Evolutionary conservation across 352 stramenopile genomes (phyloP).

Genomic region (Phytophthora kernoviae): DNA sequence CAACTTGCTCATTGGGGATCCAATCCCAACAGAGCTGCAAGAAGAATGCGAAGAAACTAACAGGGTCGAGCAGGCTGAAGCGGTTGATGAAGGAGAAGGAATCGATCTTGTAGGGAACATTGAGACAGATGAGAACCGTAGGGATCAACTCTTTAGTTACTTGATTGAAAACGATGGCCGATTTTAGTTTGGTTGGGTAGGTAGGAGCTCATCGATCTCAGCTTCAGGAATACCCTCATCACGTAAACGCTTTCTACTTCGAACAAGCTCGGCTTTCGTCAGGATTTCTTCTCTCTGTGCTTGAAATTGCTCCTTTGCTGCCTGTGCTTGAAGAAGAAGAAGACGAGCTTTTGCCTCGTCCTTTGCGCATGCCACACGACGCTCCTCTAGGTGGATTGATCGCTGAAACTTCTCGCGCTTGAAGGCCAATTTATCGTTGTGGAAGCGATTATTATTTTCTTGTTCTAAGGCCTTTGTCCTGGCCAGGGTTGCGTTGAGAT

Average conservation of each 20-base stretch:
- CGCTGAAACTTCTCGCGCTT: slow-evolving; percentile 8
- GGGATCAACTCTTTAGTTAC: no score
- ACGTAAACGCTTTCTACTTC: slow-evolving; percentile 10
- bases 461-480: slow-evolving; percentile 5
- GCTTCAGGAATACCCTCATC: slow-evolving; percentile 19
- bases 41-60: slow-evolving; percentile 9
- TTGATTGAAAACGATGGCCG: slow-evolving; percentile 23
- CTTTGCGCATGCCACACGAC: slow-evolving; percentile 5
- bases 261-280: slow-evolving; percentile 12
- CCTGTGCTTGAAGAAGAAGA: slow-evolving; percentile 8
- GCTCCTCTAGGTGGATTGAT: slow-evolving; percentile 8
- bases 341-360: slow-evolving; percentile 10
- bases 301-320: no score
- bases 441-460: slow-evolving; percentile 4
- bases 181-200: slow-evolving; percentile 3
- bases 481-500: slow-evolving; percentile 7
- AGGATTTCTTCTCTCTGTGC: slow-evolving; percentile 16
- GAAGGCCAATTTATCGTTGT: slow-evolving; percentile 9
- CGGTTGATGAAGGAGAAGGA: slow-evolving; percentile 10
- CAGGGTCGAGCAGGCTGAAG: not conserved
- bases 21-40: slow-evolving; percentile 18
- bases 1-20: slow-evolving; percentile 32
- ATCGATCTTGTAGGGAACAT: no score
- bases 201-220: slow-evolving; percentile 24
- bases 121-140: no score